phyloP scores from a whole-genome alignment of 2,329 filamentous ascomycete genomes.

The Fusarium globosum region DNA sequence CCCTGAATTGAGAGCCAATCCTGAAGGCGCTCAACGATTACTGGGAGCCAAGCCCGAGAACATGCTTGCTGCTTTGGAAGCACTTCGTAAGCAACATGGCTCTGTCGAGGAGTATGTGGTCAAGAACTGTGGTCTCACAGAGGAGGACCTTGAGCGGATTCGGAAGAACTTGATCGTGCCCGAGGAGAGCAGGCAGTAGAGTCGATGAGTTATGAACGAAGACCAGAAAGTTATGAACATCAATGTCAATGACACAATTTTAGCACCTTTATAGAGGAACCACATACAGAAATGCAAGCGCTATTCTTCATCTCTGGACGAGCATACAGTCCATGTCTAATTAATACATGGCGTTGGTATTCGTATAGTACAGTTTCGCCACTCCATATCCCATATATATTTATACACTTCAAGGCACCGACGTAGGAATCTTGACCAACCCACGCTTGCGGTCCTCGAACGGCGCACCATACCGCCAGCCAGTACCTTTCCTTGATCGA shows the following conservation, averaged over 20 bases:
- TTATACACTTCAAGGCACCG: constrained; percentile 60
- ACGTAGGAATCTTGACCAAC: constrained; percentile 75
- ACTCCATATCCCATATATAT: constrained; percentile 26
- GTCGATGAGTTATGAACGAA: not conserved
- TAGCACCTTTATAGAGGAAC: not conserved
- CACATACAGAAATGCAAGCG: constrained; percentile 14
- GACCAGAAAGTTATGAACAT: not conserved
- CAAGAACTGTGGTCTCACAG: constrained; percentile 66
- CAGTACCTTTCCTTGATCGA: constrained; percentile 62
- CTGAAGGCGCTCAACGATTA: constrained; percentile 57
- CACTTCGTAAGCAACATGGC: constrained; percentile 70
- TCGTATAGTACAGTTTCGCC: constrained; percentile 44
- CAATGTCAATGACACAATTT: not conserved
- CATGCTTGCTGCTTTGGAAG: constrained; percentile 61
- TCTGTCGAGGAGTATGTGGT: constrained; percentile 72
- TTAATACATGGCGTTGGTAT: constrained; percentile 41
- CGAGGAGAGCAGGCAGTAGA: constrained; percentile 31
- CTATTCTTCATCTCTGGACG: constrained; percentile 19
- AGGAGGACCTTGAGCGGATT: constrained; percentile 64
- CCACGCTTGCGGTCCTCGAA: constrained; percentile 71
- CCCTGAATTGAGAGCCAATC: constrained; percentile 60
- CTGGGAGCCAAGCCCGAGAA: constrained; percentile 59
- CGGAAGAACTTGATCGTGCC: constrained; percentile 60
- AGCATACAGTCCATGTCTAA: constrained; percentile 26
- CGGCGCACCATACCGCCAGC: constrained; percentile 73